These are phyloP conservation scores for Delitschia confertaspora DNA, from an alignment of 495 filamentous ascomycete genomes.

Conservation along the genomic window DNA sequence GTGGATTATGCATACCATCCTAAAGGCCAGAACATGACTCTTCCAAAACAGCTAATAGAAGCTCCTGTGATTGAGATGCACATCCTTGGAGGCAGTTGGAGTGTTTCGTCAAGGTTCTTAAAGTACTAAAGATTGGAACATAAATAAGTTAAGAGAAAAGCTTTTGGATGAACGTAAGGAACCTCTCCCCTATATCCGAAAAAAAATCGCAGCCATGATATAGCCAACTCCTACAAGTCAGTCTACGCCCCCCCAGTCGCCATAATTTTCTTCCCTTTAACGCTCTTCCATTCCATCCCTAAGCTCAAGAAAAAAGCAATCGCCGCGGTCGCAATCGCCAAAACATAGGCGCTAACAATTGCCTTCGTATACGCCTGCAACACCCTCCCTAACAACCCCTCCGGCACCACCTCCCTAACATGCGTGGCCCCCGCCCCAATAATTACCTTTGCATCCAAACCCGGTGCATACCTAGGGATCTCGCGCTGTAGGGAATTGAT, in stretches of 20 bases:
- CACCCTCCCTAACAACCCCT: conserved; percentile 26
- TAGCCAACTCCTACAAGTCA: too few relatives aligned
- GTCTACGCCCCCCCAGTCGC: conserved; percentile 14
- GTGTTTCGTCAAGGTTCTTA: too few relatives aligned
- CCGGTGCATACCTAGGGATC: conserved; percentile 23
- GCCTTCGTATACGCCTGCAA: conserved; percentile 31
- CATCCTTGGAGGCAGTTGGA: too few relatives aligned
- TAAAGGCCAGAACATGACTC: too few relatives aligned
- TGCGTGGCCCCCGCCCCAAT: conserved; percentile 33
- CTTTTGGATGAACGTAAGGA: too few relatives aligned
- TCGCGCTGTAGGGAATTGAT: conserved; percentile 27
- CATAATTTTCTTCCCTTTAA: conserved; percentile 34
- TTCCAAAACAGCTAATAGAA: too few relatives aligned
- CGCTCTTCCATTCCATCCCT: conserved; percentile 34
- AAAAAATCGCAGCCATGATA: too few relatives aligned
- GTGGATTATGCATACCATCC: too few relatives aligned
- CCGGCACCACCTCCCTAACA: conserved; percentile 27
- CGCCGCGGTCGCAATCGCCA: conserved; percentile 26
- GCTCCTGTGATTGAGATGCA: too few relatives aligned
- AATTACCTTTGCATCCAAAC: conserved; percentile 26
- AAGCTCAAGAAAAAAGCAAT: conserved; percentile 28
- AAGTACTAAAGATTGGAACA: too few relatives aligned
- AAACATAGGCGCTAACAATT: conserved; percentile 28
- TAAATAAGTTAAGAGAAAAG: too few relatives aligned
- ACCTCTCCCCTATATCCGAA: too few relatives aligned